Evolutionary conservation across 1,139 yeast genomes (phyloP).

Genomic region (Blastobotrys persicus): DNA sequence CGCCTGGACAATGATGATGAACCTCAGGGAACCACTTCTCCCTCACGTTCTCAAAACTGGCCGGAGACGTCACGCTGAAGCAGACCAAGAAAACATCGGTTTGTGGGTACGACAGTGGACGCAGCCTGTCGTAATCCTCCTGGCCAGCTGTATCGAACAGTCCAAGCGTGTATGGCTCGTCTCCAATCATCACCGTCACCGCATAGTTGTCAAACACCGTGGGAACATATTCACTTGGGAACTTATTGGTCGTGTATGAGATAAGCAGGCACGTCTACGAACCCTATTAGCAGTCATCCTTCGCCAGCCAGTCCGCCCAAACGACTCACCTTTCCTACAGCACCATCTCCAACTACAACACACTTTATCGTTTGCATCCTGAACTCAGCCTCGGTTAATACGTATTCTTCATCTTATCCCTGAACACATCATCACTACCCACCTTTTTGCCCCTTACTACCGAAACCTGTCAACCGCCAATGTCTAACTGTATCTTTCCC

Average conservation of each 20-base stretch:
- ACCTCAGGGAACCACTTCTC: constrained; percentile 99
- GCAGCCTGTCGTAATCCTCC: constrained; percentile 95
- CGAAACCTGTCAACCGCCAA: not conserved
- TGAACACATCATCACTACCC: not conserved
- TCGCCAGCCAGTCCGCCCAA: not conserved
- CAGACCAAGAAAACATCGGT: constrained; percentile 95
- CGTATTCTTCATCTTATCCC: not conserved
- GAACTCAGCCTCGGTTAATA: constrained; percentile 1
- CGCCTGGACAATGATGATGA: constrained; percentile 97
- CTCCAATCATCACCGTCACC: constrained; percentile 97
- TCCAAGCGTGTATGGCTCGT: constrained; percentile 95
- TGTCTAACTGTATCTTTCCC: not conserved
- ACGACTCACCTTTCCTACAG: constrained; percentile 70
- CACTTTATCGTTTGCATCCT: constrained; percentile 86
- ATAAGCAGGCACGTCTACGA: constrained; percentile 75
- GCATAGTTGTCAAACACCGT: constrained; percentile 97
- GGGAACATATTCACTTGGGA: constrained; percentile 94
- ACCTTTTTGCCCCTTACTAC: not conserved
- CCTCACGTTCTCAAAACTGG: constrained; percentile 95
- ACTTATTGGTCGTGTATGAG: constrained; percentile 88
- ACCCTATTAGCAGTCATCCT: not conserved
- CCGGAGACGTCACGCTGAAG: constrained; percentile 93
- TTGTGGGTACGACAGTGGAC: constrained; percentile 95
- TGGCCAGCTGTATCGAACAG: constrained; percentile 98
- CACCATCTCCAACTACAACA: constrained; percentile 98